These are phyloP conservation scores for Coniochaeta sp. DNA, from an alignment of 2,329 filamentous ascomycete genomes.

Conservation along the genomic window DNA sequence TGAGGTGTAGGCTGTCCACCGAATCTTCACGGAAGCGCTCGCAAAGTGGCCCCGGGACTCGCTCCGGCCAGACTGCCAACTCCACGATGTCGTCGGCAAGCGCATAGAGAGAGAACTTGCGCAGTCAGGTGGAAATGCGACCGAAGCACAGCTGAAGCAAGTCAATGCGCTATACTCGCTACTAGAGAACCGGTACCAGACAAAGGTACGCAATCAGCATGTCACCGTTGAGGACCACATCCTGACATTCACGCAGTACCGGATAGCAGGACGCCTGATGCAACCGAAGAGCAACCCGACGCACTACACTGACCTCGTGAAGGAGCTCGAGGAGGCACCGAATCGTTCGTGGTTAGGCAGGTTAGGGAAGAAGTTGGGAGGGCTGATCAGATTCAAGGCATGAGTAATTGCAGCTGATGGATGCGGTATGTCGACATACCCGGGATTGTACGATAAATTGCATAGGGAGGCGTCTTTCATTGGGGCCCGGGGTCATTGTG, in stretches of 20 bases:
- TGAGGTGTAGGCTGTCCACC: constrained; percentile 29
- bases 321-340: constrained; percentile 57
- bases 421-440: neutral
- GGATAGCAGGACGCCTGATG: constrained; percentile 41
- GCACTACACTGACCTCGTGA: constrained; percentile 54
- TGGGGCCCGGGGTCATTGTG: constrained; percentile 6
- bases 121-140: constrained; percentile 22
- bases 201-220: constrained; percentile 34
- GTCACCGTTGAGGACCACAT: too few species aligned
- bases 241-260: constrained; percentile 26
- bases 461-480: constrained; percentile 5
- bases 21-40: constrained; percentile 41
- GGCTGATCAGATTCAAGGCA: constrained; percentile 44
- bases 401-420: neutral
- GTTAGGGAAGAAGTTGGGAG: constrained; percentile 45
- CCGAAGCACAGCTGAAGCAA: constrained; percentile 42
- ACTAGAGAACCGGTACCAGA: constrained; percentile 51
- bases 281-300: constrained; percentile 54
- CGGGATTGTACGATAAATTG: constrained; percentile 8
- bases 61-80: constrained; percentile 54
- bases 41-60: constrained; percentile 56
- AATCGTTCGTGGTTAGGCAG: constrained; percentile 45
- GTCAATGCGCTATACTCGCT: constrained; percentile 53
- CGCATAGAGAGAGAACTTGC: constrained; percentile 30
- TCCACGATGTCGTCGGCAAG: constrained; percentile 46